Percentiles rank a stretch among this genome's conserved stretches.
Evolutionary conservation across 768 basidiomycete species (phyloP).

Genomic region (Boletus patriciae): DNA sequence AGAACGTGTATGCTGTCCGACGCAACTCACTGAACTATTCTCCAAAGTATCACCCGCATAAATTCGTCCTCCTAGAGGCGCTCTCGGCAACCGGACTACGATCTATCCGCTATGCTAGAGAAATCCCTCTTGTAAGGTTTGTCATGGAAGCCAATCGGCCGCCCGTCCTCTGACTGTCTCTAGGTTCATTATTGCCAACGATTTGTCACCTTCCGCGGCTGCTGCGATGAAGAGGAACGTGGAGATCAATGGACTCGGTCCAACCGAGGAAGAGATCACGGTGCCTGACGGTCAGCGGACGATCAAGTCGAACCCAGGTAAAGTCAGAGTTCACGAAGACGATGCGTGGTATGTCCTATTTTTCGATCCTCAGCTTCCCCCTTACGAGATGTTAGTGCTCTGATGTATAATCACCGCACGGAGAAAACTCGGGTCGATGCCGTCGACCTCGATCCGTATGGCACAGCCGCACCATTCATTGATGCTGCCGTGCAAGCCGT

Average conservation of each 20-base stretch:
- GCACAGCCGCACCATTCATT: constrained; percentile 95
- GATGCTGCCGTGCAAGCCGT: constrained; percentile 91
- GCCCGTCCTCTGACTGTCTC: constrained; percentile 38
- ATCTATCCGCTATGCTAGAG: constrained; percentile 95
- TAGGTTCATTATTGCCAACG: constrained; percentile 94
- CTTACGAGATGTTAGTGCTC: constrained; percentile 48
- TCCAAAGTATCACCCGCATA: constrained; percentile 54
- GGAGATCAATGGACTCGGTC: constrained; percentile 70
- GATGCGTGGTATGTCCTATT: constrained; percentile 77
- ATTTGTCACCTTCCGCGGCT: constrained; percentile 78
- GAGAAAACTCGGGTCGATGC: constrained; percentile 79
- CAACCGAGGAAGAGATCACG: constrained; percentile 25
- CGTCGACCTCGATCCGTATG: constrained; percentile 98
- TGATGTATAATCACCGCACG: constrained; percentile 88
- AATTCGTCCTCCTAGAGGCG: constrained; percentile 84
- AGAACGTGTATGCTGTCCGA: background rate
- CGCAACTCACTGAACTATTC: background rate
- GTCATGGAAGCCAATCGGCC: constrained; percentile 20
- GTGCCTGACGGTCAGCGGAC: constrained; percentile 9
- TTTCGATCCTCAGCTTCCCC: background rate
- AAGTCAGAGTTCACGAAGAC: constrained; percentile 83
- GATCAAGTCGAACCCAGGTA: constrained; percentile 37
- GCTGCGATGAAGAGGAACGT: constrained; percentile 87
- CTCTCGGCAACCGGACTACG: constrained; percentile 95
- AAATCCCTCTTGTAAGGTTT: constrained; percentile 89